These are phyloP conservation scores for Termitomyces titanicus DNA, from an alignment of 768 basidiomycete species.

Conservation along the genomic window DNA sequence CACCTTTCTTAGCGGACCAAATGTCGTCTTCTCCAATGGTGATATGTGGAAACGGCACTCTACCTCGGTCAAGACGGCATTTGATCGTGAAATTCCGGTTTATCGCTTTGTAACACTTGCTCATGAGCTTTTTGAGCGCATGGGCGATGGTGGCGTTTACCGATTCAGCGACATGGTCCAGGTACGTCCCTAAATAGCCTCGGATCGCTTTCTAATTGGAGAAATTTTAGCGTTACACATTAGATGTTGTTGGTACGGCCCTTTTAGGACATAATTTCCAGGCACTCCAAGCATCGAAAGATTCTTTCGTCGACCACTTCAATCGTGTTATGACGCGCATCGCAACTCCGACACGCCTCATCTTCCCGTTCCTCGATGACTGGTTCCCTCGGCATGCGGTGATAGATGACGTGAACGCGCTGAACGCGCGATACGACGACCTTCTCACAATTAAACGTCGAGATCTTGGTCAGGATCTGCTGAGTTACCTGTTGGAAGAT, in stretches of 20 bases:
- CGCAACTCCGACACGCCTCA: conserved; percentile 28
- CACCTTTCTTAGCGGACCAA: conserved; percentile 30
- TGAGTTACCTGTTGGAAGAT: conserved; percentile 33
- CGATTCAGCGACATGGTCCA: conserved; percentile 24
- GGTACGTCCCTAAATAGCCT: conserved; percentile 8
- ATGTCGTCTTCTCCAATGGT: conserved; percentile 35
- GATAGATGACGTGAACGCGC: conserved; percentile 25
- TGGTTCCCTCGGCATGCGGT: conserved; percentile 26
- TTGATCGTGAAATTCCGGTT: conserved; percentile 30
- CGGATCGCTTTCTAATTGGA: not conserved
- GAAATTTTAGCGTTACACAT: conserved; percentile 26
- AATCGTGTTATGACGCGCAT: conserved; percentile 33
- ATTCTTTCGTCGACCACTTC: conserved; percentile 32
- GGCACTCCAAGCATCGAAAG: conserved; percentile 26
- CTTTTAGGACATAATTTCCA: conserved; percentile 35
- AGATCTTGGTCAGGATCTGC: conserved; percentile 29
- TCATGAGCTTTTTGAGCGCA: conserved; percentile 26
- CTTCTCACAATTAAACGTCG: conserved; percentile 26
- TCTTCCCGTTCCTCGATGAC: conserved; percentile 28
- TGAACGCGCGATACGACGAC: conserved; percentile 23
- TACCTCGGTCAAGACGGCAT: conserved; percentile 28
- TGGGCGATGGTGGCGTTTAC: conserved; percentile 25
- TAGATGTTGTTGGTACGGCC: conserved; percentile 34
- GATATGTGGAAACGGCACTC: conserved; percentile 35
- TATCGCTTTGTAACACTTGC: conserved; percentile 28